Evolutionary conservation across 768 basidiomycete genomes (phyloP), one percentile per base, ranked within the genome.

Genomic region (Termitomyces sp.): DNA sequence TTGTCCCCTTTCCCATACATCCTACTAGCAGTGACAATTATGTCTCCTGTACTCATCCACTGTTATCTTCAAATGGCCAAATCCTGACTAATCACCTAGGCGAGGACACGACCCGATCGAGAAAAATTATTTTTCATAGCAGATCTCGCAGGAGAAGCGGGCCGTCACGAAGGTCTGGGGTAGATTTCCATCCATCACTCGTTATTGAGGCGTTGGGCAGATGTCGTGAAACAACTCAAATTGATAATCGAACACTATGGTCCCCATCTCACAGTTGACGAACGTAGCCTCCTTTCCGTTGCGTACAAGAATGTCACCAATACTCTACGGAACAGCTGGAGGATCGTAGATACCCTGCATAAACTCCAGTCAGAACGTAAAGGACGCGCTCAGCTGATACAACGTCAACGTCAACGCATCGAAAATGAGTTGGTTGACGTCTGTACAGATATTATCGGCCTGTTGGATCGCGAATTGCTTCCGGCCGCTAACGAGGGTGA

Each of bases 251-350:
- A 84, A 58, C 79, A 83, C 50, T 85, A 85, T 66, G 86, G 87
- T 66, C 83, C 86, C 60, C 84, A 81, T 60, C 83, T 94, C 64
- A 86, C 87, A 53, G 82, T 89, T 65, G 92, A 95, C 71, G 92
- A 95, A 76, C 89, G 93, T 68, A 94, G 91, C 73, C 81, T 95
- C 40, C 83, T 94, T 60, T 94, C 92, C 3, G 85, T 94, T 62
- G 92, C 93, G 32, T 94, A 92, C 80, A 96, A 95, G 82, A 94
- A 94, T 73, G 79, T 90, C 65, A 96, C 92, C 20, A 91, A 92
- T 68, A 84, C 81, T 20, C 84, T 92, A 61, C 87, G 93, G 59
- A 88, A 86, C 53, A 92, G 91, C 65, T 95, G 93, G 93, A 83
- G 92, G 67, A 84, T 87, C 66, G 81, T 93, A 59, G 89, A 91